Evolutionary conservation across 176 grass and related monocot genomes (phyloP), one percentile per base, ranked within the genome.

Genomic region (Lolium perenne): DNA sequence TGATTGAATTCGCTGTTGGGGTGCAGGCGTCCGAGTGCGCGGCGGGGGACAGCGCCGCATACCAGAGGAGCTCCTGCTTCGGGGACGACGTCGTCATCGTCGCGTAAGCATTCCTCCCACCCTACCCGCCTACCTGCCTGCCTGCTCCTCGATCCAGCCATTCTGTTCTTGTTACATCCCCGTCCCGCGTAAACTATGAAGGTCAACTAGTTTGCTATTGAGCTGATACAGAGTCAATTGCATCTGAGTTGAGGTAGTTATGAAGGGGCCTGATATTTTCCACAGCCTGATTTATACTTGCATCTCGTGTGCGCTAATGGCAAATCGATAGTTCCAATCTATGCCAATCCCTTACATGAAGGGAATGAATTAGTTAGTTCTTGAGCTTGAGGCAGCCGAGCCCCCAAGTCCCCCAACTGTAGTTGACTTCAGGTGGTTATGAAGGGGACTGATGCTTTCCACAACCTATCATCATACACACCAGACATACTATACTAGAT

Each of bases 81-180:
- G 92, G 82, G 20, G 97, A 96, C 25, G 94, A 96, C 76, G 97
- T 99, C 79, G 97, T 99, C 70, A 63, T 99, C 59, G 97, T 99
- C 47, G 94, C 97, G 94, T 99, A 82, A 94, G 94, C 84, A 8
- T 18, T 38, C 45, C 1, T 15, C 71, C 38, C 10, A 17, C 25
- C 12, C 25, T 2, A 41, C 5, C 8, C 26, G 0, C 1, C 21
- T 55, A 46, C 45, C 63, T 2, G 8, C 45, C 71, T 22, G 14
- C 71, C 70, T 0, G 10, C 29, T 15, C 8, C 4, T 1, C 14
- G 21, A 10, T 79, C 13, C 13, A 22, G 5, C 48, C 71, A 51
- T 51, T 51, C 32, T 35, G 32, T 35, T 35, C 32, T 35, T 35
- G 32, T 35, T 35, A 35, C 3, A 43, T 43, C 41, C 5, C 41